Base-by-base conservation (phyloP, 306 rosid genomes). In the Parietaria judaica region DNA sequence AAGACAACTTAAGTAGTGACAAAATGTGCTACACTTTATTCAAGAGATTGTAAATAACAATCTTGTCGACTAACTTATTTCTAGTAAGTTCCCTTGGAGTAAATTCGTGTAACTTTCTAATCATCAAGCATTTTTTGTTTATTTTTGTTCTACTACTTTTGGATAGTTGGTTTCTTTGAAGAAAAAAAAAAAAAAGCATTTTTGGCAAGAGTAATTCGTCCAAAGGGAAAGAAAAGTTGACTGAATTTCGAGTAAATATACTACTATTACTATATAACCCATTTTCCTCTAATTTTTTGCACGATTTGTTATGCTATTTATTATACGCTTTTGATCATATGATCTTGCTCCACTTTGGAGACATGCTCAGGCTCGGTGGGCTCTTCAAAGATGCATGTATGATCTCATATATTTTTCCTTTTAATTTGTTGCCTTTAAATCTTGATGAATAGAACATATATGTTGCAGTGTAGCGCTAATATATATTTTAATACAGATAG, bases 361-460 rank as follows among this genome's bases (percentile, higher is more conserved):
- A 58, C 48, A 58, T 58, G 34, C 63, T 36, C 49, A n/a, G 13
- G 47, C 5, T 58, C 34, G 23, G 63, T 58, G 63, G 63, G 63
- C 48, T 58, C 48, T 36, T 58, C 46, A 7, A 14, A 13, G 44
- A 35, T 11, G 44, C 44, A 35, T 56, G n/a, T 49, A 36, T 56
- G 44, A 4, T 34, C 17, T 34, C 15, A 49, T 4, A 35, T 58
- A 58, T 16, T 6, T 38, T 6, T 37, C 46, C 4, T 36, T n/a
- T 3, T 37, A 36, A 36, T 36, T n/a, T 4, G 17, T 14, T 58
- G 9, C 16, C 39, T 15, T 5, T 58, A 3, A 39, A 37, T 37
- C 35, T 54, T 54, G 36, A 55, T 31, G 2, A 55, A 9, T 36
- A 6, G 35, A 53, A 8, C 34, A 49, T 49, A 49, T 49, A n/a